phyloP scores from a whole-genome alignment of 2,329 filamentous ascomycete genomes.

The Ophiocordyceps camponoti-rufipedis region DNA sequence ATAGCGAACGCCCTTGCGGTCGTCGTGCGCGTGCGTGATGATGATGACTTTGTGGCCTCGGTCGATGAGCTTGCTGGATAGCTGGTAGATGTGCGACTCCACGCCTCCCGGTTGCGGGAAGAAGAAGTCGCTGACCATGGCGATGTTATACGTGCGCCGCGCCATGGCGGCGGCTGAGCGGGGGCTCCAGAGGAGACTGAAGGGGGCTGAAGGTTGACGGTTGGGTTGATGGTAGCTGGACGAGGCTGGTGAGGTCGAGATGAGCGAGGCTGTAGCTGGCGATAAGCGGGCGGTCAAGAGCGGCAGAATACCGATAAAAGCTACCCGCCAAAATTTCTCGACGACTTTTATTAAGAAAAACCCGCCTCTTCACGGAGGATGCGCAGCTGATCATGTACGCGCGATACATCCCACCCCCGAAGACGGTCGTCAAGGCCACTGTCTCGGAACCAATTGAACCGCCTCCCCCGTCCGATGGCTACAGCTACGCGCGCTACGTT shows the following conservation, averaged over 20 bases:
- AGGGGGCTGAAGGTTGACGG: background rate
- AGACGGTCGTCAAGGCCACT: slow-evolving; percentile 5
- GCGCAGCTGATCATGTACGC: slow-evolving; percentile 18
- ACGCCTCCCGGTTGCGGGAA: slow-evolving; percentile 93
- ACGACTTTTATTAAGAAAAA: background rate
- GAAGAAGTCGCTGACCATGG: slow-evolving; percentile 99
- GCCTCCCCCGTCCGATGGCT: slow-evolving; percentile 5
- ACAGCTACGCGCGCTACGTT: slow-evolving; percentile 23
- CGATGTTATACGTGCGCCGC: slow-evolving; percentile 46
- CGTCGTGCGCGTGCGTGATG: slow-evolving; percentile 88
- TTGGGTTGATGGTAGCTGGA: background rate
- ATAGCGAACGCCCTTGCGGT: slow-evolving; percentile 80
- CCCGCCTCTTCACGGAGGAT: background rate
- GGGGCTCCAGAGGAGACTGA: background rate
- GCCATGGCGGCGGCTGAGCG: slow-evolving; percentile 21
- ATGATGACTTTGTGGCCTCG: slow-evolving; percentile 96
- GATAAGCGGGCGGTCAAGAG: slow-evolving; percentile 17
- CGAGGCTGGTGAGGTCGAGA: background rate
- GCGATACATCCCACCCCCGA: slow-evolving; percentile 21
- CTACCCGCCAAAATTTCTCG: slow-evolving; percentile 16
- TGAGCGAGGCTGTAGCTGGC: background rate
- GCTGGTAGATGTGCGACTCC: slow-evolving; percentile 96
- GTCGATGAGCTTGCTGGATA: slow-evolving; percentile 90
- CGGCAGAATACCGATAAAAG: slow-evolving; percentile 20
- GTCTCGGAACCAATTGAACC: background rate